Percentiles rank a stretch among this genome's conserved stretches.
phyloP scores from a whole-genome alignment of 148 eudicot genomes.

The Bassia scoparia region DNA sequence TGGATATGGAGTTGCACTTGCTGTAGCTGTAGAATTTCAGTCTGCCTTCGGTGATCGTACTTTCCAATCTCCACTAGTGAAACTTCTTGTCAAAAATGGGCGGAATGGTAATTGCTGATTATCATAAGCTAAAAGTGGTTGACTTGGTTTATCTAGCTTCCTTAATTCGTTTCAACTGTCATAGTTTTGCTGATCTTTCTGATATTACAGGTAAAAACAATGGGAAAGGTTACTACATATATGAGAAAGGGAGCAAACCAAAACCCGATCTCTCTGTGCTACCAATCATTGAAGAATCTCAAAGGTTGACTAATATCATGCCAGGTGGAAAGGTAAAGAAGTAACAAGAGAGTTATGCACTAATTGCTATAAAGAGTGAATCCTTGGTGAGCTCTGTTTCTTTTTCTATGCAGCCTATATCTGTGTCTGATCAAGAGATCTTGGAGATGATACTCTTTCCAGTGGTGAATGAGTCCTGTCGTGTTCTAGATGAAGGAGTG shows the following conservation, averaged over 20 bases:
- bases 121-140: no score
- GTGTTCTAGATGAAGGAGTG: slow-evolving; percentile 80
- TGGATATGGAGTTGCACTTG: slow-evolving; percentile 83
- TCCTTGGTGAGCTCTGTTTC: slow-evolving; percentile 14
- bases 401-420: slow-evolving; percentile 59
- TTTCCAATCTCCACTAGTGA: slow-evolving; percentile 55
- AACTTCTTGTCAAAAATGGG: slow-evolving; percentile 66
- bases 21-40: slow-evolving; percentile 43
- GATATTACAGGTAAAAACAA: slow-evolving; percentile 66
- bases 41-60: slow-evolving; percentile 62
- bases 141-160: neutral
- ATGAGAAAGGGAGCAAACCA: slow-evolving; percentile 90
- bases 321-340: slow-evolving; percentile 81
- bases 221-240: slow-evolving; percentile 81
- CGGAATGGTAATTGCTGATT: slow-evolving; percentile 59
- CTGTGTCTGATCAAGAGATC: slow-evolving; percentile 73
- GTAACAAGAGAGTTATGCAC: neutral
- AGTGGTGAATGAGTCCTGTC: slow-evolving; percentile 93
- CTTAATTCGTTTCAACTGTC: slow-evolving; percentile 5
- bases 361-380: neutral
- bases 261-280: slow-evolving; percentile 75
- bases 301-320: slow-evolving; percentile 67
- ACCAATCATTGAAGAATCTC: slow-evolving; percentile 75
- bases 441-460: slow-evolving; percentile 94
- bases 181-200: neutral